Evolutionary conservation across 352 stramenopile species (phyloP), one percentile per base, ranked within the genome.

Genomic region (Pythium biforme): DNA sequence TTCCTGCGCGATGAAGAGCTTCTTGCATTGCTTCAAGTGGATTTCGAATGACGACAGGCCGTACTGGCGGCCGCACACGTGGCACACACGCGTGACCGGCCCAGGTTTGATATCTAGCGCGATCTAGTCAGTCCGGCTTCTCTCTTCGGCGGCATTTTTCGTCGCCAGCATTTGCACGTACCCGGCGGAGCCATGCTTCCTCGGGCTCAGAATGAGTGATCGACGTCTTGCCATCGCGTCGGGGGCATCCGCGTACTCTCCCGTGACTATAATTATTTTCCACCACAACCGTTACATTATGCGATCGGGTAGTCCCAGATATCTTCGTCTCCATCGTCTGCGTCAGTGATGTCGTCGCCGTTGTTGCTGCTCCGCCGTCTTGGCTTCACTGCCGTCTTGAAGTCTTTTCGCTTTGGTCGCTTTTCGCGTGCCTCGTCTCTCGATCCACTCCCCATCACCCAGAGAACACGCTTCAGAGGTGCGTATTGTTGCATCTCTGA

Each of bases 1-100:
- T 66, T 93, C 84, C 70, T 89, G 79, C 8, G 82, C 68, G 41
- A 90, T 67, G 69, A 82, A 93, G 3, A 93, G 62, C 48, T 91
- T 89, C 64, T 93, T 93, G 75, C 84, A 93, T 45, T 93, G 84
- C 67, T 90, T 91, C 37, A 93, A 64, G 50, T 93, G 84, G 55
- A 93, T 93, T 10, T 93, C 82, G 56, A 92, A 92, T 15, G 84
- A 92, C 14, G 82, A 90, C 23, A 90, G 69, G 0, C 82, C 84
- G 51, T 93, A 93, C 40, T 93, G 82, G 0, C 84, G 77, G 3
- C 84, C 84, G 40, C 84, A 93, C 1, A 93, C 84, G 53, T 93
- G 82, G 55, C 84, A 93, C 25, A 91, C 66, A n/a, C 82, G 81
- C 8, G 83, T 90, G 49, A 90, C 67, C 22, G 83, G 83, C 0